Evolutionary conservation across 345 rosid genomes (phyloP), one percentile per base, ranked within the genome.

Genomic region (Schrenkiella parvula): DNA sequence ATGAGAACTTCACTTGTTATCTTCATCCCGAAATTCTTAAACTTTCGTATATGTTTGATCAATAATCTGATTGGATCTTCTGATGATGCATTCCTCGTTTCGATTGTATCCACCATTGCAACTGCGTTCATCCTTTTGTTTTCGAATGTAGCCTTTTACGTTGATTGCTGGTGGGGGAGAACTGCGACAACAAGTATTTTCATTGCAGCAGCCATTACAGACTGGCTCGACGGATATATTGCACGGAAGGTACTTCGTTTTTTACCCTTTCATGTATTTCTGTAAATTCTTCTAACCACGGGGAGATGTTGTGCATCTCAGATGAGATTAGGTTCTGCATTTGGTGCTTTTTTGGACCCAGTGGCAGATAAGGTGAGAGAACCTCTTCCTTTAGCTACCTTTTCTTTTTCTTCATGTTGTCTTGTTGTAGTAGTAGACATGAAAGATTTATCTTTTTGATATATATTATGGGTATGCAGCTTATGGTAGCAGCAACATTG

Each of bases 321-420:
- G 99, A 88, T 95, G 99, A 81, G 83, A 64, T 62, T 88, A 73
- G 88, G 89, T 73, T 85, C 97, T 58, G 86, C 84, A 9, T 95
- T 95, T 83, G 99, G 99, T 81, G 99, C 99, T 15, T 95, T 95
- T 83, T 84, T 95, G 87, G 98, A 92, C 80, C 99, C 98, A 4
- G 98, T 95, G 43, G 98, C 98, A 43, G 99, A 95, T 73, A 95
- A 95, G 92, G 99, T 95, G 77, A 48, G 35, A 57, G 26, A 59
- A 7, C 21, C 32, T 71, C 14, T 66, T 52, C 23, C 22, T 65
- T 54, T 34, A 34, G 57, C 42, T 46, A 52, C 29, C 29, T 39
- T 7, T 34, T 6, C 13, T 28, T 28, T 35, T 6, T 35, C 2
- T 18, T 29, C 8, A 4, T 46, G 56, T 21, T 18, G 12, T 21